phyloP scores from a whole-genome alignment of 495 filamentous ascomycete genomes.

The Neurospora sp. region DNA sequence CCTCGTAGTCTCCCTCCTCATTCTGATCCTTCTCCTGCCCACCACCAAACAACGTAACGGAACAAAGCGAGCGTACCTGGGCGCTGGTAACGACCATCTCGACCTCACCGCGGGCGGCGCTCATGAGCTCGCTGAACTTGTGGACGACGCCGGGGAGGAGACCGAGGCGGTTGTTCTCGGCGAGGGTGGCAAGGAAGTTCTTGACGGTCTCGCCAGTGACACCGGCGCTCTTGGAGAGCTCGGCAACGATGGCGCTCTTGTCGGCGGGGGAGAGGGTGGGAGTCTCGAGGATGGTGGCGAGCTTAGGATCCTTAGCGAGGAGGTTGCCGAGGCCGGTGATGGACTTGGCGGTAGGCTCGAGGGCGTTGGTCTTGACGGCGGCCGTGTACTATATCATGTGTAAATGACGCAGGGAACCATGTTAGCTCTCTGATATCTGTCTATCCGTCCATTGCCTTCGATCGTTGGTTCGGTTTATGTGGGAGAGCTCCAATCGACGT shows the following conservation, averaged over 20 bases:
- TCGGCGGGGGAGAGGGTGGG: conserved; percentile 68
- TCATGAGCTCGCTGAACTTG: conserved; percentile 81
- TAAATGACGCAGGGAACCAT: conserved; percentile 25
- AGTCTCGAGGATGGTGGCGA: conserved; percentile 60
- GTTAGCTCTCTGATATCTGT: conserved; percentile 2
- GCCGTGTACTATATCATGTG: conserved; percentile 68
- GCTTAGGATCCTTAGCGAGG: conserved; percentile 72
- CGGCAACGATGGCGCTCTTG: conserved; percentile 72
- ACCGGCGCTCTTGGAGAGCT: conserved; percentile 71
- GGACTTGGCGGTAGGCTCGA: conserved; percentile 72
- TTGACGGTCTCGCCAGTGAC: conserved; percentile 68
- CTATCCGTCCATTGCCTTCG: not conserved
- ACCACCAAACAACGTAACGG: not conserved
- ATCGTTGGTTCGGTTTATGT: not conserved
- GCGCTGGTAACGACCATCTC: conserved; percentile 85
- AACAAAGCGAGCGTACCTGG: conserved; percentile 48
- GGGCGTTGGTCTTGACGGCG: conserved; percentile 70
- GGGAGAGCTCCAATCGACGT: not conserved
- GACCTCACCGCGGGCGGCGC: conserved; percentile 82
- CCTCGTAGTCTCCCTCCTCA: not conserved
- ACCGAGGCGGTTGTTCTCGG: conserved; percentile 90
- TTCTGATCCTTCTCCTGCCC: not conserved
- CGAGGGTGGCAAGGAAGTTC: conserved; percentile 83
- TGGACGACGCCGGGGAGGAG: conserved; percentile 69
- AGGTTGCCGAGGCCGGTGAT: conserved; percentile 58